Base-by-base conservation (phyloP, 352 stramenopile species). In the Phytophthora hibernalis region DNA sequence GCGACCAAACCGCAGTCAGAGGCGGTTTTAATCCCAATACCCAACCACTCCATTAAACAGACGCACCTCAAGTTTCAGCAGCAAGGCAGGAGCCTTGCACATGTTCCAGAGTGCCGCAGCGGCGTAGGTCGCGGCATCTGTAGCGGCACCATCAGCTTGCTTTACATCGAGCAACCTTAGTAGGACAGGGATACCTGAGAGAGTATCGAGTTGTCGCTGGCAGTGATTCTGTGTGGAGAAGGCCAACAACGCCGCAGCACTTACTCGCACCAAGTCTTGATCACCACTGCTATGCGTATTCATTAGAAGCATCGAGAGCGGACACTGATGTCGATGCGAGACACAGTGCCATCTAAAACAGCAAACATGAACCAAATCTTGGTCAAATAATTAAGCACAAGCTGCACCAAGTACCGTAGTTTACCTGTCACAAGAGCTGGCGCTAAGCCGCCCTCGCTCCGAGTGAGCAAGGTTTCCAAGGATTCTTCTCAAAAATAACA, bases 211-310 rank as follows among this genome's bases (percentile, higher is more conserved):
- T n/a, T 93, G 83, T n/a, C 76, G 43, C 21, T 91, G 83, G 10
- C 85, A 93, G 53, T 90, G 80, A 49, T 78, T 88, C 21, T 93
- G 82, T 13, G 87, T 72, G 15, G 82, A 91, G 62, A 85, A 93
- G 16, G 82, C 77, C 5, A 92, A 68, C 42, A 91, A 33, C 3
- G 85, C 78, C 2, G 83, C 81, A 1, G 77, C 78, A 13, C 78
- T 82, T 13, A 90, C 45, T 45, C 76, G 71, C 22, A 74, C 74
- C 20, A 90, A 61, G 0, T 72, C 51, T 3, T 53, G n/a, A 28
- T 85, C 79, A 0, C 44, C 16, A 30, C 52, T 71, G 21, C 37
- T 58, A 13, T 79, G 54, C 6, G 77, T 66, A 13, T 83, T 67
- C 18, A 24, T 43, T 2, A 93, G 49, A 20, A 93, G 58, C 64